Evolutionary conservation across 108 stramenopile genomes (phyloP).

Genomic region (Schizochytrium sp.): DNA sequence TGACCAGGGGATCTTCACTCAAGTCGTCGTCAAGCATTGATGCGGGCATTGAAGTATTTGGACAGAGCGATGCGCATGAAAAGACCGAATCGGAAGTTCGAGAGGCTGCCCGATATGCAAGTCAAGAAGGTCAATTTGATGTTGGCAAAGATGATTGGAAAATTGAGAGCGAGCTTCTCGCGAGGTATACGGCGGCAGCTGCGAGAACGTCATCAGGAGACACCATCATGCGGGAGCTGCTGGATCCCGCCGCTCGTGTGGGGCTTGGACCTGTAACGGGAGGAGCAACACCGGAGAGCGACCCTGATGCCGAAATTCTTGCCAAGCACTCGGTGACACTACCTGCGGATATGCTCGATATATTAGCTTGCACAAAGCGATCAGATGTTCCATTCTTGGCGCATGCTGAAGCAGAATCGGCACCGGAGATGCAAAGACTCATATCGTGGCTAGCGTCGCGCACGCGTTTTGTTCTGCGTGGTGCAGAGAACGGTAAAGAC

Average conservation of each 20-base stretch:
- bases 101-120: too few relatives aligned
- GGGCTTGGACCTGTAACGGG: not conserved
- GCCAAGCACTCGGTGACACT: not conserved
- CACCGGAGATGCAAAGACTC: not conserved
- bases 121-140: too few relatives aligned
- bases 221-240: not conserved
- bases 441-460: too few relatives aligned
- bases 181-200: not conserved
- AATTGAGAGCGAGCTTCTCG: not conserved
- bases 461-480: too few relatives aligned
- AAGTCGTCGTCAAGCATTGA: too few relatives aligned
- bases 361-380: not conserved
- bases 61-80: too few relatives aligned
- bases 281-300: not conserved
- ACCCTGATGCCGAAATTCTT: not conserved
- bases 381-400: not conserved
- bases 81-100: too few relatives aligned
- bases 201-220: not conserved
- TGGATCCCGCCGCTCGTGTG: not conserved
- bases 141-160: not conserved
- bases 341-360: not conserved
- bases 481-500: too few relatives aligned
- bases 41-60: too few relatives aligned
- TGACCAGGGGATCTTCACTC: too few relatives aligned
- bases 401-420: not conserved